phyloP scores from a whole-genome alignment of 768 basidiomycete genomes.

The Gyrodon lividus region DNA sequence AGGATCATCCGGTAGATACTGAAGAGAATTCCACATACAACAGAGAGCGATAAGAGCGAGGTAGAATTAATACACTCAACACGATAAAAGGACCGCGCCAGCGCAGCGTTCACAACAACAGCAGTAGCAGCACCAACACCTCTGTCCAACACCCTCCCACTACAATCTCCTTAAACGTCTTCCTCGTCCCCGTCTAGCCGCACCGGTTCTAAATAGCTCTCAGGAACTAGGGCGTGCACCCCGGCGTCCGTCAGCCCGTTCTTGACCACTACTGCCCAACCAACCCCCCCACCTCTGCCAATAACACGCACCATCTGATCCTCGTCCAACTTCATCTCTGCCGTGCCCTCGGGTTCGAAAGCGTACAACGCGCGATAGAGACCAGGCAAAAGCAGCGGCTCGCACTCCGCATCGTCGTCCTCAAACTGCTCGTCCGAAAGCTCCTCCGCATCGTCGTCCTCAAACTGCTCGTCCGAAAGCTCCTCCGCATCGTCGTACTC shows the following conservation, averaged over 20 bases:
- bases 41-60: conserved; percentile 4
- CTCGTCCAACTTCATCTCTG: conserved; percentile 79
- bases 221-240: conserved; percentile 72
- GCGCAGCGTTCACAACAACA: neutral
- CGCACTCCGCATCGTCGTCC: conserved; percentile 23
- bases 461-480: conserved; percentile 15
- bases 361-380: conserved; percentile 75
- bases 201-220: conserved; percentile 69
- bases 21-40: conserved; percentile 8
- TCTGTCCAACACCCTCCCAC: neutral
- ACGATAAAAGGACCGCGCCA: neutral
- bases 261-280: conserved; percentile 73
- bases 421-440: conserved; percentile 19
- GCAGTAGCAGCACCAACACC: neutral
- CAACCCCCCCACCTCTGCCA: conserved; percentile 74
- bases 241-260: conserved; percentile 35
- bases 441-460: conserved; percentile 23
- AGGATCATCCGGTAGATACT: conserved; percentile 5
- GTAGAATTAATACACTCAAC: neutral
- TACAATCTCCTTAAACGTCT: neutral
- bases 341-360: conserved; percentile 77
- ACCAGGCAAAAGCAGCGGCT: conserved; percentile 56
- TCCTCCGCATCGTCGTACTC: conserved; percentile 36
- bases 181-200: conserved; percentile 34
- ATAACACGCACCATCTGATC: conserved; percentile 74